These are phyloP conservation scores for Candida silvicultrix DNA, from an alignment of 805 yeast genomes.

Conservation along the genomic window DNA sequence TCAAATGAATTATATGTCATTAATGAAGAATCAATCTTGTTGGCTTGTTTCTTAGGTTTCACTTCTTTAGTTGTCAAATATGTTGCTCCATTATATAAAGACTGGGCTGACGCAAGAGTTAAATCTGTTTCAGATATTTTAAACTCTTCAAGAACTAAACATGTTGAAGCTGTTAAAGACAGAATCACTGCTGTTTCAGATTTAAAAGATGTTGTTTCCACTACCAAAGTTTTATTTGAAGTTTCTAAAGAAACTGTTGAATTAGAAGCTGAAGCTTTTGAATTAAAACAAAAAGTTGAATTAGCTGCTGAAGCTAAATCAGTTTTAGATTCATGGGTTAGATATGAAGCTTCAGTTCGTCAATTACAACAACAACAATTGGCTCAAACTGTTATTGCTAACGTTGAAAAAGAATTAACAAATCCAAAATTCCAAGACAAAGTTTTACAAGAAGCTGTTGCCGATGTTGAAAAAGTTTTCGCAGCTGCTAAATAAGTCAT, in stretches of 20 bases:
- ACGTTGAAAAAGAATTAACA: constrained; percentile 77
- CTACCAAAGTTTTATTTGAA: constrained; percentile 88
- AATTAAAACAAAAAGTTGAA: constrained; percentile 85
- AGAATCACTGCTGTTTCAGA: constrained; percentile 86
- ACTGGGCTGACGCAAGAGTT: constrained; percentile 86
- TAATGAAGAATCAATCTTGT: constrained; percentile 88
- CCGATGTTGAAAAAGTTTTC: constrained; percentile 86
- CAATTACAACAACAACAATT: constrained; percentile 93
- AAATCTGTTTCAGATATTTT: constrained; percentile 74
- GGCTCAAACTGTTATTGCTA: constrained; percentile 77
- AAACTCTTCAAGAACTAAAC: constrained; percentile 84
- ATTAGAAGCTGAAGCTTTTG: constrained; percentile 91
- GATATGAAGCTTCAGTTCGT: constrained; percentile 95
- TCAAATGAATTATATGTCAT: constrained; percentile 89
- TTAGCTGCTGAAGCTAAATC: constrained; percentile 88
- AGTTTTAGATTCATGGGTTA: constrained; percentile 97
- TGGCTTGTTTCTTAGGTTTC: constrained; percentile 75
- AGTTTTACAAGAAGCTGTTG: constrained; percentile 83
- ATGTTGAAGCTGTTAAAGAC: constrained; percentile 86
- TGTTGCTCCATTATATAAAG: constrained; percentile 91
- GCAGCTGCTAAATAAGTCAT: constrained; percentile 27
- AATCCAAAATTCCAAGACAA: constrained; percentile 92
- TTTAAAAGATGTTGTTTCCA: constrained; percentile 85
- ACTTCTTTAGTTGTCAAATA: constrained; percentile 72
- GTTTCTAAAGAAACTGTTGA: constrained; percentile 95